Percentiles rank a stretch among this genome's conserved stretches.
Conservation (phyloP, 2,329 filamentous ascomycete genomes). For the Lomentospora prolificans region DNA sequence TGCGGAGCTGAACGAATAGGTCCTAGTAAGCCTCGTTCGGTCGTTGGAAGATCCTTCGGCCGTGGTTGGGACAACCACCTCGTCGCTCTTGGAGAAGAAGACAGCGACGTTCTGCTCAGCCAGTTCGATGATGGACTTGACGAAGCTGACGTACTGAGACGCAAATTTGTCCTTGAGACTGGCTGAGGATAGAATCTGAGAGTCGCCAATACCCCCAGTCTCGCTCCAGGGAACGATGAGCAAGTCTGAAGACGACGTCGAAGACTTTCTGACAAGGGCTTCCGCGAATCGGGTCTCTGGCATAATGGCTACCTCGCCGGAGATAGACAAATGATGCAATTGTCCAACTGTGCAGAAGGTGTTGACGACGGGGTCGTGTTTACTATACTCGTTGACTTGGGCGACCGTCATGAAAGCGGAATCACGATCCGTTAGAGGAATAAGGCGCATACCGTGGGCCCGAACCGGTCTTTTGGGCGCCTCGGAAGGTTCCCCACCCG, state of each 20-base stretch:
- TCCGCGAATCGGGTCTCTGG: slow-evolving; percentile 72
- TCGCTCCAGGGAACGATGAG: slow-evolving; percentile 87
- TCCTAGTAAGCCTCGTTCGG: slow-evolving; percentile 31
- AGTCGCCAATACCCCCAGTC: slow-evolving; percentile 64
- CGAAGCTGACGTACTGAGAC: slow-evolving; percentile 59
- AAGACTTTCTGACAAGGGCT: slow-evolving; percentile 60
- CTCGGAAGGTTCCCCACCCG: background rate
- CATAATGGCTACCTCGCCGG: slow-evolving; percentile 70
- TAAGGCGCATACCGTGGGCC: slow-evolving; percentile 74
- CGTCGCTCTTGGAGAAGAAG: slow-evolving; percentile 57
- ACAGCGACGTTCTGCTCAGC: slow-evolving; percentile 62
- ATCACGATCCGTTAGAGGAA: slow-evolving; percentile 83
- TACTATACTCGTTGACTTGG: slow-evolving; percentile 63
- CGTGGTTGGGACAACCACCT: background rate
- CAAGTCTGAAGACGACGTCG: slow-evolving; percentile 61
- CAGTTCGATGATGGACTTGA: slow-evolving; percentile 55
- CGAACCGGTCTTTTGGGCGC: slow-evolving; percentile 41
- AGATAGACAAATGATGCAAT: slow-evolving; percentile 72
- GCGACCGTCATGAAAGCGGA: slow-evolving; percentile 94
- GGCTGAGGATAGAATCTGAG: slow-evolving; percentile 26
- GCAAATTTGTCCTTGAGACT: slow-evolving; percentile 27
- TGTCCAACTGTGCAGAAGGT: slow-evolving; percentile 83
- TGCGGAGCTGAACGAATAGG: slow-evolving; percentile 47
- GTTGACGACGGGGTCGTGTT: slow-evolving; percentile 77
- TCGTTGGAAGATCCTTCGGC: slow-evolving; percentile 13